A percentile compares a stretch with the other conserved stretches of the same genome.
phyloP scores from a whole-genome alignment of 176 grass and related monocot genomes.

The Avena sativa region DNA sequence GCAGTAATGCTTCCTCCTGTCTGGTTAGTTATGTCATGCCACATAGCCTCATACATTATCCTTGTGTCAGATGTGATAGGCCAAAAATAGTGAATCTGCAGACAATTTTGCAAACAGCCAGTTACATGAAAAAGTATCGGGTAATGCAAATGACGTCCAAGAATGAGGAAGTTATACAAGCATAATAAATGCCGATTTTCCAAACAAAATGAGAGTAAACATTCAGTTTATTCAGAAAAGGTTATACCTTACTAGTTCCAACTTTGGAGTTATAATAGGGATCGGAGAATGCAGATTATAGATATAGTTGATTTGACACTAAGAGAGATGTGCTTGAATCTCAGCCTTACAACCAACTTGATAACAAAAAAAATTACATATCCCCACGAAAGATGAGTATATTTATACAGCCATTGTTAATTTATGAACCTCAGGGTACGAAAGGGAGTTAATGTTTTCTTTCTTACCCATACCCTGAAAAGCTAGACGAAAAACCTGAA shows the following conservation, averaged over 20 bases:
- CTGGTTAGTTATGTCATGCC: constrained; percentile 59
- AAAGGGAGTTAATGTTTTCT: not conserved
- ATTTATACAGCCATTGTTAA: not conserved
- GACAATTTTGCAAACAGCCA: constrained; percentile 16
- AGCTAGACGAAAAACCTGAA: not conserved
- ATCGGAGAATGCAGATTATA: not conserved
- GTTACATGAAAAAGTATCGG: constrained; percentile 7
- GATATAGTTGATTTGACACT: not conserved
- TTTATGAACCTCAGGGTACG: not conserved
- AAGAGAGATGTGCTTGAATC: not conserved
- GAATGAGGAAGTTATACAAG: not conserved
- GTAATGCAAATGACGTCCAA: not conserved
- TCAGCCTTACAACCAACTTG: not conserved
- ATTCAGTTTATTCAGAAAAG: not conserved
- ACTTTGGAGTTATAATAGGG: not conserved
- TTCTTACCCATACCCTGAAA: not conserved
- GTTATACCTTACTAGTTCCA: constrained; percentile 1
- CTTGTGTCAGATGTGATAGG: constrained; percentile 61
- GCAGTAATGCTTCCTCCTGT: constrained; percentile 51
- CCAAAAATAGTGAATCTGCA: constrained; percentile 84
- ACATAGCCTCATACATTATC: constrained; percentile 68
- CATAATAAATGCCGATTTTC: not conserved
- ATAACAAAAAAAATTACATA: constrained; percentile 7
- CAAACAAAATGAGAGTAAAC: not conserved
- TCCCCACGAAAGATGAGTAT: not conserved